Evolutionary conservation across 176 grass and related monocot genomes (phyloP).

Genomic region (Alopecurus myosuroides): DNA sequence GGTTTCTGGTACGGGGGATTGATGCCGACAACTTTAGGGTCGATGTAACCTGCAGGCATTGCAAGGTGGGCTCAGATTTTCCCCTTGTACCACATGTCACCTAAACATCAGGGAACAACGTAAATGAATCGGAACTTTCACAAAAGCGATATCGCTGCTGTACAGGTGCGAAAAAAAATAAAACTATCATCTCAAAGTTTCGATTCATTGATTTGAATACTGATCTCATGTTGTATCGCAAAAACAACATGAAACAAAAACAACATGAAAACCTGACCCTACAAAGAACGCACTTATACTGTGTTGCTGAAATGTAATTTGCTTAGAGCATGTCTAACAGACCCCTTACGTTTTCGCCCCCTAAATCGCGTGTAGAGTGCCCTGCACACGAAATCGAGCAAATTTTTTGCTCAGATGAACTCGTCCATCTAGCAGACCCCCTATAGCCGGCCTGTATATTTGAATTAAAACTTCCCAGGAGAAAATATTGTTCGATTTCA

Average conservation of each 20-base stretch:
- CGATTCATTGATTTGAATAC: background rate
- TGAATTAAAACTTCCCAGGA: too few species aligned
- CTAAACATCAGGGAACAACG: conserved; percentile 27
- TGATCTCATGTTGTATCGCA: background rate
- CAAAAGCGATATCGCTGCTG: background rate
- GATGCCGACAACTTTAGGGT: conserved; percentile 73
- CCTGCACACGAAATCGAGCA: too few species aligned
- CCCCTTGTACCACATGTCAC: conserved; percentile 89
- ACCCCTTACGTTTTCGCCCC: too few species aligned
- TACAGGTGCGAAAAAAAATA: background rate
- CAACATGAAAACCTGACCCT: background rate
- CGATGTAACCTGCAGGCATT: conserved; percentile 87
- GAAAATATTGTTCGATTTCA: too few species aligned
- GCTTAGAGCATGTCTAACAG: too few species aligned
- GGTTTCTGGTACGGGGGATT: conserved; percentile 83
- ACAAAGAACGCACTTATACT: background rate
- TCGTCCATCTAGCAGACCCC: too few species aligned
- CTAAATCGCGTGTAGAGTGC: too few species aligned
- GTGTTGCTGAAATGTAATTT: too few species aligned
- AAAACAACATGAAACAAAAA: too few species aligned
- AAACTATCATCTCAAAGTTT: background rate
- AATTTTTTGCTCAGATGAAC: too few species aligned
- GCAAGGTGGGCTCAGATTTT: conserved; percentile 66
- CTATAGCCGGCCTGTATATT: too few species aligned
- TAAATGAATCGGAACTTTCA: background rate